Conservation (phyloP, 2,329 filamentous ascomycete species). For the Penicillium crustosum region DNA sequence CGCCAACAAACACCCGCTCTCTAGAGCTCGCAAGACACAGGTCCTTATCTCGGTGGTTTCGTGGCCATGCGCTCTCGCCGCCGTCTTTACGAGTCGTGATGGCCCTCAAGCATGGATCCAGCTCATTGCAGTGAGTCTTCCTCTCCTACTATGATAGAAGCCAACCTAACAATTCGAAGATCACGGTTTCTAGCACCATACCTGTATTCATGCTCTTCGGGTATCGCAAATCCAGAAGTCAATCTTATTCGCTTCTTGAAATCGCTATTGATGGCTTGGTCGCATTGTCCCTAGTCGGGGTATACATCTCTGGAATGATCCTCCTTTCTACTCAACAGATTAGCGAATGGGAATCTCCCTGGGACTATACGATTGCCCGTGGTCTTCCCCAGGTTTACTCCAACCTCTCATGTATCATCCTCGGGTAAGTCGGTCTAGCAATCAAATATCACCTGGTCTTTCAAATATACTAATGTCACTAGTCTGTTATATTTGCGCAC, state of each 20-base stretch:
- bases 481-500: not conserved
- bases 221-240: not conserved
- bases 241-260: not conserved
- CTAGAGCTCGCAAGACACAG: not conserved
- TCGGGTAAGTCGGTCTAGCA: not conserved
- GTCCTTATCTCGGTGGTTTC: not conserved
- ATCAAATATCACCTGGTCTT: not conserved
- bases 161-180: not conserved
- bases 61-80: not conserved
- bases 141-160: not conserved
- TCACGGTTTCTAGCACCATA: not conserved
- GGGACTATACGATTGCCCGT: not conserved
- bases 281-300: not conserved
- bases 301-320: not conserved
- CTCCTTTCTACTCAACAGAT: not conserved
- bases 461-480: not conserved
- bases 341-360: not conserved
- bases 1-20: not conserved
- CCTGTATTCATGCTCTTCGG: not conserved
- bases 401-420: not conserved
- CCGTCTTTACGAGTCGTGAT: not conserved
- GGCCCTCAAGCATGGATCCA: not conserved
- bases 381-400: slow-evolving; percentile 1
- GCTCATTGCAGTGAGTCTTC: not conserved
- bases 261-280: not conserved